These are phyloP conservation scores for Ustilago bromivora DNA, from an alignment of 1,284 basidiomycete genomes.

Conservation along the genomic window DNA sequence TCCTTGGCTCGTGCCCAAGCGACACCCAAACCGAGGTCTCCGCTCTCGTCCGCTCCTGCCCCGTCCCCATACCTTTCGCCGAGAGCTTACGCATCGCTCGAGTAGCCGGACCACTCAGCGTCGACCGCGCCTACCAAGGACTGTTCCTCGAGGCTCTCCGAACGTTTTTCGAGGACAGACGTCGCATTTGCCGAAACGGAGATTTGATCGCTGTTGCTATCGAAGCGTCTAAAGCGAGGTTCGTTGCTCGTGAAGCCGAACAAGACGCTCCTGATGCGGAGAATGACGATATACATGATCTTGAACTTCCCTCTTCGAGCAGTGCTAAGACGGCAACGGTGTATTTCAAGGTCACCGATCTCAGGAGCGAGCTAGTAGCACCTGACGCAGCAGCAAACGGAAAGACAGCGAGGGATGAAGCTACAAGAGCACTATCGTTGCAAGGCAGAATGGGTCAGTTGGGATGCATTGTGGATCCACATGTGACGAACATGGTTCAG, in stretches of 20 bases:
- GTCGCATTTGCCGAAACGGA: constrained; percentile 80
- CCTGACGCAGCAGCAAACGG: constrained; percentile 64
- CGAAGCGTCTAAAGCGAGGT: constrained; percentile 71
- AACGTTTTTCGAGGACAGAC: constrained; percentile 75
- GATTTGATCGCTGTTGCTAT: constrained; percentile 84
- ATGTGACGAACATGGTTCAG: constrained; percentile 80
- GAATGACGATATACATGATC: constrained; percentile 66
- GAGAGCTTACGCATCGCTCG: constrained; percentile 79
- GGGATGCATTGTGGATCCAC: constrained; percentile 77
- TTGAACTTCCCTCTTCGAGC: constrained; percentile 28
- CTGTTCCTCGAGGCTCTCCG: constrained; percentile 80
- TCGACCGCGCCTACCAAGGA: constrained; percentile 79
- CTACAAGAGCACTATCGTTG: constrained; percentile 34
- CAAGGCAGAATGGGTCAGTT: constrained; percentile 75
- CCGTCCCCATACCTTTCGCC: constrained; percentile 63
- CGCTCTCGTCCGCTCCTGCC: constrained; percentile 48
- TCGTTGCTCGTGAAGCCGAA: constrained; percentile 48
- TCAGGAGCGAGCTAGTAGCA: constrained; percentile 76
- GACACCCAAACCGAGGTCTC: constrained; percentile 34
- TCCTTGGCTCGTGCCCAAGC: constrained; percentile 36
- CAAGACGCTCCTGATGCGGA: constrained; percentile 58
- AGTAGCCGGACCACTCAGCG: constrained; percentile 83
- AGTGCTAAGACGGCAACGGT: constrained; percentile 71
- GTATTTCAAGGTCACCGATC: constrained; percentile 83
- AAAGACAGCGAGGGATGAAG: constrained; percentile 38